Base-by-base conservation (phyloP, 2,329 filamentous ascomycete species). In the Fusarium caatingaense region DNA sequence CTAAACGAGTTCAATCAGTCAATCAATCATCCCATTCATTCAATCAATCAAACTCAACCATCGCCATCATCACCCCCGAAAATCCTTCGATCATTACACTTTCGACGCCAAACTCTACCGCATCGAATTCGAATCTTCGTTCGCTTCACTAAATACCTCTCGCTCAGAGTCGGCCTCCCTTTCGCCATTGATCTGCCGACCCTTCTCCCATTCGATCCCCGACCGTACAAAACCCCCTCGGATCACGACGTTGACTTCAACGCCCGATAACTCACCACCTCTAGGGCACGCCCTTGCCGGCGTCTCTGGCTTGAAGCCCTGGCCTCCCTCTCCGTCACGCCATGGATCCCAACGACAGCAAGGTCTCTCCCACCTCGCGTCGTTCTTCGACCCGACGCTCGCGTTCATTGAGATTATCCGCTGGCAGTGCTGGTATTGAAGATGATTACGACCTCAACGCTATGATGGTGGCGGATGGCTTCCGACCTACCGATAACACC, bases 401-500 rank as follows among this genome's bases (percentile, higher is more conserved):
- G 45, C 76, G 76, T 32, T 84, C 85, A 32, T 76, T 79, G 55
- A 80, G 80, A 68, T 66, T 79, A 53, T 83, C 82, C 18, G 68
- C 69, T 49, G 65, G 62, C 48, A 66, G 51, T 69, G 69, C 77
- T 57, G 69, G 72, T 30, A 59, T 60, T 46, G 80, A 83, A 55
- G 81, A 83, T 66, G 84, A 86, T 34, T 87, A 86, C 62, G 84
- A 84, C 69, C 72, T 87, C 74, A 79, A 79, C 50, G 85, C 83
- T 28, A 81, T 85, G 78, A 81, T 82, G 53, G 82, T 89, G 60
- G 83, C 86, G 18, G 85, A 87, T 72, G 85, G 85, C 54, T 87
- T 85, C 71, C 80, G 84, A 60, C 85, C 84, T 21, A 76, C 60
- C n/a, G 68, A 72, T 10, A 60, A 76, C 34, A 34, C 56, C 25